Conservation (phyloP, 163 green algal species). For the Scenedesmus sp. region DNA sequence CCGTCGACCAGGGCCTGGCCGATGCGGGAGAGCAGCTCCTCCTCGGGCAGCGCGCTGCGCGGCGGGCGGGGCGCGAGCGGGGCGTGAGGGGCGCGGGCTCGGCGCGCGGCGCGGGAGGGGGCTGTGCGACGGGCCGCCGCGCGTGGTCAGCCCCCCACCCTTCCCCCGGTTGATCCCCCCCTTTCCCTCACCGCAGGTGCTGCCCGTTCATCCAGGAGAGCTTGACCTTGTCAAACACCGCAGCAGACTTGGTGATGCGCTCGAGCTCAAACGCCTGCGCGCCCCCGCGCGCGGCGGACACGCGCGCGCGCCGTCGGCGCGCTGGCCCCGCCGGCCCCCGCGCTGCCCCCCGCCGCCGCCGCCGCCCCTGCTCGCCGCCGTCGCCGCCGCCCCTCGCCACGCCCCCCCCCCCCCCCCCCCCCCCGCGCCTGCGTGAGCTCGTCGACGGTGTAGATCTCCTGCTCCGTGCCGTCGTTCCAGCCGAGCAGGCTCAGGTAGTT, state of each 20-base stretch:
- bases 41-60: conserved; percentile 47
- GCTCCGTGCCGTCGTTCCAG: conserved; percentile 99
- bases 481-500: conserved; percentile 98
- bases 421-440: conserved; percentile 68
- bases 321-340: no score
- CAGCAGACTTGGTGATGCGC: conserved; percentile 93
- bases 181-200: conserved; percentile 52
- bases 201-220: conserved; percentile 98
- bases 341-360: no score
- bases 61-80: no score
- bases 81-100: no score
- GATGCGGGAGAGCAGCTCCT: conserved; percentile 66
- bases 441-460: conserved; percentile 88
- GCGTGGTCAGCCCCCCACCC: not conserved
- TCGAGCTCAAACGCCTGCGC: conserved; percentile 88
- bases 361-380: no score
- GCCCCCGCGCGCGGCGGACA: conserved; percentile 69
- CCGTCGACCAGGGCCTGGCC: conserved; percentile 56
- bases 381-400: no score
- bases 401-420: no score
- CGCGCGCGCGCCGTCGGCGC: no score
- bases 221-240: conserved; percentile 99
- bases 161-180: not conserved
- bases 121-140: no score
- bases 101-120: no score